A percentile compares a stretch with the other conserved stretches of the same genome.
Conservation (phyloP, 371 early-diverging fungal species). For the Mycotypha africana region DNA sequence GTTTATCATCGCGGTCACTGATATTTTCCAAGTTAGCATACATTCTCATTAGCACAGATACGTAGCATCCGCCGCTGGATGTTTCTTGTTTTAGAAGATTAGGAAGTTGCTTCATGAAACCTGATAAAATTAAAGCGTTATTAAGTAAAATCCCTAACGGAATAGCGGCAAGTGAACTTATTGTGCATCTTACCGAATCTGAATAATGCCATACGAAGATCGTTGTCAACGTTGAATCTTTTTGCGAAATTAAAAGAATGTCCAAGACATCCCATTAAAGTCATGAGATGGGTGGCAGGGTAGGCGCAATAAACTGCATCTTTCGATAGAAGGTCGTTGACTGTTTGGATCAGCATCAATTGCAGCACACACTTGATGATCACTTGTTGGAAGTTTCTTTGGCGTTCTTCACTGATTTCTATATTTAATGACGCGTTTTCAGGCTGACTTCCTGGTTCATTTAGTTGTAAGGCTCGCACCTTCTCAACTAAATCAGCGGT, state of each 20-base stretch:
- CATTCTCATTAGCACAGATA: conserved; percentile 47
- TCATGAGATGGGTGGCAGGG: conserved; percentile 54
- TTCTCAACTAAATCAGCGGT: conserved; percentile 38
- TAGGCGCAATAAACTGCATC: conserved; percentile 58
- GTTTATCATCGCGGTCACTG: conserved; percentile 38
- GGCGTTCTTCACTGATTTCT: conserved; percentile 42
- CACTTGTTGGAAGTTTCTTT: conserved; percentile 68
- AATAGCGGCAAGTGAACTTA: too few species aligned
- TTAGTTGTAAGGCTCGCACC: conserved; percentile 9
- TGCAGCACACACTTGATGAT: conserved; percentile 79
- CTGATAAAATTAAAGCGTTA: conserved; percentile 29
- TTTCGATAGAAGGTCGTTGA: conserved; percentile 62
- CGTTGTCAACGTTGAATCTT: conserved; percentile 74
- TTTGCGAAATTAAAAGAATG: conserved; percentile 80
- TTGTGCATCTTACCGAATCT: conserved; percentile 44
- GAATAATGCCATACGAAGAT: conserved; percentile 74
- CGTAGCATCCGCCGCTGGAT: conserved; percentile 48
- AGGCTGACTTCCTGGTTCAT: not conserved
- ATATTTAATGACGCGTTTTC: conserved; percentile 2
- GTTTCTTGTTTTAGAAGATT: conserved; percentile 81
- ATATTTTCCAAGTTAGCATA: conserved; percentile 47
- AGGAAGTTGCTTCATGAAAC: conserved; percentile 85
- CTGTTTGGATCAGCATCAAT: conserved; percentile 69
- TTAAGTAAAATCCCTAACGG: too few species aligned
- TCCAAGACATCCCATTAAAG: conserved; percentile 75